A percentile compares a stretch with the other conserved stretches of the same genome.
These are phyloP conservation scores for Phaeosphaeria sp. DNA, from an alignment of 2,329 filamentous ascomycete genomes.

Conservation along the genomic window DNA sequence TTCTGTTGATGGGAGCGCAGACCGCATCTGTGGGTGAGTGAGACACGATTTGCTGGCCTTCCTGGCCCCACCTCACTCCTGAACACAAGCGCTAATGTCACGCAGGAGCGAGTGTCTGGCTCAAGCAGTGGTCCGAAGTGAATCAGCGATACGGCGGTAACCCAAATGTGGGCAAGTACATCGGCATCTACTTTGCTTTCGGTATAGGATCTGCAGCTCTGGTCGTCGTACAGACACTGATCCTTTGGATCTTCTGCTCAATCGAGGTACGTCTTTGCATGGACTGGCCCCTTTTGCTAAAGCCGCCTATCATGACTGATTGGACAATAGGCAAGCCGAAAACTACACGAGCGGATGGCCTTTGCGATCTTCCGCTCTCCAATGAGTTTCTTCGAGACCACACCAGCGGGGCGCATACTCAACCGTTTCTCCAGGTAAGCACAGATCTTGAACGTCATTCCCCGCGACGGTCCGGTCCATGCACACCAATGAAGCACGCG, in stretches of 20 bases:
- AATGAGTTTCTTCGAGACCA: conserved; percentile 99
- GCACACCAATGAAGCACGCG: conserved; percentile 4
- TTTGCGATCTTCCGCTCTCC: conserved; percentile 96
- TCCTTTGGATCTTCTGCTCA: conserved; percentile 99
- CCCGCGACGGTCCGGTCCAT: conserved; percentile 8
- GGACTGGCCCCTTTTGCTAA: conserved; percentile 10
- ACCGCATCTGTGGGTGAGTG: conserved; percentile 76
- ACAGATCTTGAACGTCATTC: conserved; percentile 8
- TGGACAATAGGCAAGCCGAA: conserved; percentile 76
- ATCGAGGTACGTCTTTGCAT: conserved; percentile 74
- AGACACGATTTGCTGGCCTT: conserved; percentile 16
- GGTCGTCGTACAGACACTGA: conserved; percentile 89
- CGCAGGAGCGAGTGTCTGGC: conserved; percentile 82
- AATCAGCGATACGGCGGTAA: conserved; percentile 75
- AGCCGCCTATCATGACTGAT: conserved; percentile 26
- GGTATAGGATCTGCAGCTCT: conserved; percentile 85
- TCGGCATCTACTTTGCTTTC: conserved; percentile 94
- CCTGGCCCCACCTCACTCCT: conserved; percentile 23
- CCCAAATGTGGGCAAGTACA: conserved; percentile 81
- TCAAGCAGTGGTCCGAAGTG: conserved; percentile 87
- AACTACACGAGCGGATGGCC: conserved; percentile 96
- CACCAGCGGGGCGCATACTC: conserved; percentile 91
- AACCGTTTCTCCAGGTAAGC: conserved; percentile 91
- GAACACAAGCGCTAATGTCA: conserved; percentile 25
- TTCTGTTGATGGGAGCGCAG: conserved; percentile 80